Conservation (phyloP, 225 moss, liverwort and hornwort genomes). For the Sphagnum contortum region DNA sequence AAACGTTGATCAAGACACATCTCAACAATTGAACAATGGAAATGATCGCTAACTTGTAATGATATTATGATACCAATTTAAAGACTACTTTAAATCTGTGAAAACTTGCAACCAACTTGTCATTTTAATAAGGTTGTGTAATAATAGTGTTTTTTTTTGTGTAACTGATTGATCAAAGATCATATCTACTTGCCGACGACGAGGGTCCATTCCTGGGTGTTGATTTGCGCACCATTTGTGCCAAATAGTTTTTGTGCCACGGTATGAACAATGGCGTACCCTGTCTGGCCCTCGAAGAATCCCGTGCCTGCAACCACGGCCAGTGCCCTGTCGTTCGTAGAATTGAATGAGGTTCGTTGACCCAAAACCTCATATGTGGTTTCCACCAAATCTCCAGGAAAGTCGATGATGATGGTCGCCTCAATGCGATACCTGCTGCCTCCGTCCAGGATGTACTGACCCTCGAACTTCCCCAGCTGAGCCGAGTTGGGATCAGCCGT, state of each 20-base stretch:
- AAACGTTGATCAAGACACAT: too few relatives aligned
- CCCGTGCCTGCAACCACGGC: conserved; percentile 9
- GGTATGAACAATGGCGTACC: neutral
- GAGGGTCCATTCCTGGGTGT: conserved; percentile 9
- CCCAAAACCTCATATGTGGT: conserved; percentile 7
- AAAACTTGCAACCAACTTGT: too few relatives aligned
- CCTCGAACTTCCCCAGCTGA: conserved; percentile 5
- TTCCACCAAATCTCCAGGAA: conserved; percentile 7
- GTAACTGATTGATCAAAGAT: too few relatives aligned
- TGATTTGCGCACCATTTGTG: neutral
- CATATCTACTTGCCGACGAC: conserved; percentile 3
- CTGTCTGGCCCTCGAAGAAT: conserved; percentile 1
- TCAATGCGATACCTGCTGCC: neutral
- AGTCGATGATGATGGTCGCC: neutral
- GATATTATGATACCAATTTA: too few relatives aligned
- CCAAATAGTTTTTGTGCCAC: neutral
- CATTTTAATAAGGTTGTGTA: too few relatives aligned
- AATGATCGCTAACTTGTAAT: too few relatives aligned
- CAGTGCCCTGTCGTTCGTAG: neutral
- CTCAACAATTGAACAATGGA: too few relatives aligned
- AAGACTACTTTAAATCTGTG: too few relatives aligned
- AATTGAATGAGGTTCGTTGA: conserved; percentile 2
- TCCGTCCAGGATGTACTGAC: conserved; percentile 3
- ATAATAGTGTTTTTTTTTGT: too few relatives aligned
- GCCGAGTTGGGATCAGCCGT: conserved; percentile 4